These are phyloP conservation scores for Sutorius eximius DNA, from an alignment of 1,284 basidiomycete species.

Conservation along the genomic window DNA sequence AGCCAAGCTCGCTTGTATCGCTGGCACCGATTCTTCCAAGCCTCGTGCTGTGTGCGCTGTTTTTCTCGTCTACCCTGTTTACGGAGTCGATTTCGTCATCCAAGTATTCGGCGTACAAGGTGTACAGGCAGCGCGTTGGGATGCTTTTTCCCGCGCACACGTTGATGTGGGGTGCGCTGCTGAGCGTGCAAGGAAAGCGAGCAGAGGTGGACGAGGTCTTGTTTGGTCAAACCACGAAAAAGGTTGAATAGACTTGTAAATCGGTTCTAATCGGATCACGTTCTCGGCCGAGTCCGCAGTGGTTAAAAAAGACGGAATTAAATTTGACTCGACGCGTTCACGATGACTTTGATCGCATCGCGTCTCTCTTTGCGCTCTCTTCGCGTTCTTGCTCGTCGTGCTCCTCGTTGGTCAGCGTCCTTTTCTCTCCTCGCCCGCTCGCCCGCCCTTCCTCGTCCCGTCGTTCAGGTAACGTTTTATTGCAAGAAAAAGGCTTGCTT, in stretches of 20 bases:
- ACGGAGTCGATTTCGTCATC: slow-evolving; percentile 76
- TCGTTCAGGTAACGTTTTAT: slow-evolving; percentile 45
- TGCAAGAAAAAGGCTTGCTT: neutral
- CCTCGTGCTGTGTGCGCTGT: slow-evolving; percentile 62
- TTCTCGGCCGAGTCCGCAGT: slow-evolving; percentile 11
- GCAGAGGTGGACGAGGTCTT: slow-evolving; percentile 41
- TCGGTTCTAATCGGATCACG: slow-evolving; percentile 15
- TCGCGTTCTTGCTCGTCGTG: slow-evolving; percentile 23
- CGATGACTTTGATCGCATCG: slow-evolving; percentile 21
- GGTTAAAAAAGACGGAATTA: slow-evolving; percentile 13
- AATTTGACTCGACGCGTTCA: neutral
- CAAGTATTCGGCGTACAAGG: slow-evolving; percentile 79
- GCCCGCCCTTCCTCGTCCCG: slow-evolving; percentile 40
- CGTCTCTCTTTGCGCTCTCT: slow-evolving; percentile 29
- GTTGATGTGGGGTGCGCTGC: slow-evolving; percentile 39
- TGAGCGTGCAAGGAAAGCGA: slow-evolving; percentile 38
- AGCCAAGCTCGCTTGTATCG: slow-evolving; percentile 27
- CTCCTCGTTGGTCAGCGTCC: slow-evolving; percentile 48
- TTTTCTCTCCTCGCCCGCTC: slow-evolving; percentile 73
- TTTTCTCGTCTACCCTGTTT: slow-evolving; percentile 72
- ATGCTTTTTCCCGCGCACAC: slow-evolving; percentile 74
- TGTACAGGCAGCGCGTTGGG: slow-evolving; percentile 78
- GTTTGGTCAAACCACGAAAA: slow-evolving; percentile 36
- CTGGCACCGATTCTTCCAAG: slow-evolving; percentile 53
- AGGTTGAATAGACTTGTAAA: slow-evolving; percentile 12